These are phyloP conservation scores for Nemania sp. DNA, from an alignment of 2,329 filamentous ascomycete genomes.

Conservation along the genomic window DNA sequence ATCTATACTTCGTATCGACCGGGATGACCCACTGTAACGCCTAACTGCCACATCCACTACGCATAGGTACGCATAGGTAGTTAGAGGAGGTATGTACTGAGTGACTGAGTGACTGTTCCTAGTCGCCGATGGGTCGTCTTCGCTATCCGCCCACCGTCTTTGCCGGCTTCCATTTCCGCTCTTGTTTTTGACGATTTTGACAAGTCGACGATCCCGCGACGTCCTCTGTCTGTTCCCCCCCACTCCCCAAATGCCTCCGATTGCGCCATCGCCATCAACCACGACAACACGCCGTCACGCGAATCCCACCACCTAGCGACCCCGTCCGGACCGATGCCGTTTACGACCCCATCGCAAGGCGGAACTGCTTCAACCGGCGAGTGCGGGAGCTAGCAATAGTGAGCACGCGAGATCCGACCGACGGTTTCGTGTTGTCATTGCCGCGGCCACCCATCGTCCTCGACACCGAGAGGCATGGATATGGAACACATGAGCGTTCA, in stretches of 20 bases:
- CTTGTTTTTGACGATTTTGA: background rate
- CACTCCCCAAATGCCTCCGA: constrained; percentile 30
- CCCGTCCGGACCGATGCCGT: constrained; percentile 38
- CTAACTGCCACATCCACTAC: background rate
- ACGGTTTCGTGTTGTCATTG: background rate
- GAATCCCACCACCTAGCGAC: constrained; percentile 14
- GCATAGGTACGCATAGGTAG: no score
- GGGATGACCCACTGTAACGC: constrained; percentile 6
- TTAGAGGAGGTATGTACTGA: no score
- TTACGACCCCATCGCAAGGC: constrained; percentile 34
- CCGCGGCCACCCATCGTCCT: background rate
- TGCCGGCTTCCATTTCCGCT: constrained; percentile 7
- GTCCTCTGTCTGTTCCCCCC: constrained; percentile 10
- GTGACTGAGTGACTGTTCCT: background rate
- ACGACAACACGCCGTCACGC: constrained; percentile 9
- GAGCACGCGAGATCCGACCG: constrained; percentile 35
- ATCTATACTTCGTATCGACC: constrained; percentile 11
- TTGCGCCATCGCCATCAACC: constrained; percentile 38
- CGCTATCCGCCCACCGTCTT: constrained; percentile 11
- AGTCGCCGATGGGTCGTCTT: constrained; percentile 13
- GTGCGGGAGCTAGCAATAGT: constrained; percentile 36
- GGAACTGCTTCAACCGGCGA: constrained; percentile 37
- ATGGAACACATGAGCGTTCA: constrained; percentile 54
- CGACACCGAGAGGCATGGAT: constrained; percentile 45
- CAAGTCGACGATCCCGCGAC: constrained; percentile 18